Evolutionary conservation across 352 stramenopile species (phyloP).

Genomic region (Albugo laibachii): DNA sequence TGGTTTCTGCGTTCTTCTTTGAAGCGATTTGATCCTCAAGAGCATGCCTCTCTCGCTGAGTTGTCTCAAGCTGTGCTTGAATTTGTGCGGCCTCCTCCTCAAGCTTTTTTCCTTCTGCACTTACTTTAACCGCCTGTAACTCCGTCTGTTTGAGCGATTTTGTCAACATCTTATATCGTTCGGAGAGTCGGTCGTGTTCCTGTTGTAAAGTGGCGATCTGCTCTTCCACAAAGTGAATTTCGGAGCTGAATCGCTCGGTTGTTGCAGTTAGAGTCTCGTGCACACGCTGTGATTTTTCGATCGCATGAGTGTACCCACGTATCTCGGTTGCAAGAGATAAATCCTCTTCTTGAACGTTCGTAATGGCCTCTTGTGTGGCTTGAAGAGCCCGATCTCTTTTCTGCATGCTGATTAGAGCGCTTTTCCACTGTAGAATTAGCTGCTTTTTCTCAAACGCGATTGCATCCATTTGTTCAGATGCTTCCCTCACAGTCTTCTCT

Average conservation of each 20-base stretch:
- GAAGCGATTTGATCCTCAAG: conserved; percentile 70
- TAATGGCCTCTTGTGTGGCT: conserved; percentile 73
- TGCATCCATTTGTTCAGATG: conserved; percentile 77
- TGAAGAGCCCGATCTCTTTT: conserved; percentile 83
- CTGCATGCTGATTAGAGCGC: conserved; percentile 79
- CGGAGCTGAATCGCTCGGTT: conserved; percentile 69
- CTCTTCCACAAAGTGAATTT: conserved; percentile 56
- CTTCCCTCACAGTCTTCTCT: conserved; percentile 75
- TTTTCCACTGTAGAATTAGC: conserved; percentile 90
- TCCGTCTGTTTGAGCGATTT: conserved; percentile 80
- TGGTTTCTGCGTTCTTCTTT: conserved; percentile 77
- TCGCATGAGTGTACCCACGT: conserved; percentile 71
- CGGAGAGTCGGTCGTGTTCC: conserved; percentile 54
- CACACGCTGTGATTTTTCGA: conserved; percentile 52
- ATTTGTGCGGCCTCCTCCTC: conserved; percentile 47
- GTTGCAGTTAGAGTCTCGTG: conserved; percentile 74
- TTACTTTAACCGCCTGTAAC: conserved; percentile 44
- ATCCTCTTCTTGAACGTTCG: conserved; percentile 60
- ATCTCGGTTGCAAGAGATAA: conserved; percentile 71
- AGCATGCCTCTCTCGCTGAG: conserved; percentile 73
- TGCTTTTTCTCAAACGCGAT: conserved; percentile 92
- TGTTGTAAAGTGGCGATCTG: conserved; percentile 26
- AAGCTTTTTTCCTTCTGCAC: conserved; percentile 38
- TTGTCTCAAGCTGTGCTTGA: conserved; percentile 55
- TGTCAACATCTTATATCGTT: conserved; percentile 73